Evolutionary conservation across 2,329 filamentous ascomycete genomes (phyloP).

Genomic region (Monilinia vaccinii-corymbosi): DNA sequence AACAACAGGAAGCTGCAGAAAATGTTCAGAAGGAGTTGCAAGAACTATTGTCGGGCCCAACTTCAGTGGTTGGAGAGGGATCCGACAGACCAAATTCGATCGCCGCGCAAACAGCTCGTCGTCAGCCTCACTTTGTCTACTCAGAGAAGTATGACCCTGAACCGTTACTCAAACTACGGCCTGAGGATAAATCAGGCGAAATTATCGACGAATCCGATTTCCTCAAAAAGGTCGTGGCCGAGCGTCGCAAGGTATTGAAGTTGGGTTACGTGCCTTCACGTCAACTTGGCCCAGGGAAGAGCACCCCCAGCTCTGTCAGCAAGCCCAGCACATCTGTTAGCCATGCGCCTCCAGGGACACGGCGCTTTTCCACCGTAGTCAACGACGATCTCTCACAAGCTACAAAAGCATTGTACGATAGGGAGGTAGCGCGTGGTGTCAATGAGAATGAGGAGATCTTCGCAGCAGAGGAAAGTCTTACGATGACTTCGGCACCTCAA

Average conservation of each 20-base stretch:
- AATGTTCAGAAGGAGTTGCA: constrained; percentile 44
- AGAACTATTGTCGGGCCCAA: constrained; percentile 35
- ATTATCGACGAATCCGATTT: constrained; percentile 50
- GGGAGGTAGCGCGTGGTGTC: constrained; percentile 84
- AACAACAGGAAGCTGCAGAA: constrained; percentile 59
- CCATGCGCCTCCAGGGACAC: constrained; percentile 44
- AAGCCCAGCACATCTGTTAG: constrained; percentile 31
- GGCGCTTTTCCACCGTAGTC: constrained; percentile 58
- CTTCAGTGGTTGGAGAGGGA: constrained; percentile 23
- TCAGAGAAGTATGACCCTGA: constrained; percentile 51
- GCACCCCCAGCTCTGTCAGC: constrained; percentile 25
- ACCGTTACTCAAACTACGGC: constrained; percentile 51
- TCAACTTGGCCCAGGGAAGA: constrained; percentile 33
- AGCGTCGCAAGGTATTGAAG: constrained; percentile 52
- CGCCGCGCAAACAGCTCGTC: constrained; percentile 12
- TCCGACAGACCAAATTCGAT: constrained; percentile 11
- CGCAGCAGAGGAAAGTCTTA: constrained; percentile 74
- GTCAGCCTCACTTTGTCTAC: constrained; percentile 30
- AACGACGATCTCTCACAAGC: constrained; percentile 79
- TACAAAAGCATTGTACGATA: constrained; percentile 82
- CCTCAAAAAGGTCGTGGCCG: constrained; percentile 45
- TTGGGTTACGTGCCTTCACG: constrained; percentile 59
- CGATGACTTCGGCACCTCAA: constrained; percentile 53
- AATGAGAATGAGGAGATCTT: constrained; percentile 96
- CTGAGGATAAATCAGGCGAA: constrained; percentile 53